Base-by-base conservation (phyloP, 2,329 filamentous ascomycete genomes). In the Daldinia sp. region DNA sequence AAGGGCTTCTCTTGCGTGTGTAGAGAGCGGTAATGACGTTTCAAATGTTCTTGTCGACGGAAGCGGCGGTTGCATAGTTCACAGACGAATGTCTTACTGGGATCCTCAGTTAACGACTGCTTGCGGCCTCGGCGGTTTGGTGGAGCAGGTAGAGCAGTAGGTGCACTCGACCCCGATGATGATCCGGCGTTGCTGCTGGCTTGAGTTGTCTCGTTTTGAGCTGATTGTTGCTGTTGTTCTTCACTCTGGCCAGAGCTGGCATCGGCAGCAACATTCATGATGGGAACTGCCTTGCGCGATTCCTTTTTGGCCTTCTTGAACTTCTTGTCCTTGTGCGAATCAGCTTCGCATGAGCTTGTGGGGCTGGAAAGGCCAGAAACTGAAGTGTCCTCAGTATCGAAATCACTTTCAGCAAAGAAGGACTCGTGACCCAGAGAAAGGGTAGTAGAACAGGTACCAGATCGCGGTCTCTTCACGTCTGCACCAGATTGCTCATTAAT, bases 1-100 rank as follows among this genome's bases (percentile, higher is more conserved):
- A 98, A 99, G 4, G 95, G 95, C 88, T 98, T 99, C 77, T 98
- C 95, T 75, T 96, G 90, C 1, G 95, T 99, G 84, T 99, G 95
- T 48, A 99, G 92, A 61, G 95, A 98, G 71, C 95, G 90, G 84
- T 97, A 97, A 83, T 99, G 95, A 67, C 95, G 92, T 88, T 99
- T 99, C 63, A 99, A 87, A 76, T 99, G 95, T 79, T 99, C 95
- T 80, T 99, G 95, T 66, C 95, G 92, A 66, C 95, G 91, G 90
- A 99, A 99, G 64, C 95, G 92, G 68, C 95, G 93, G 74, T 93
- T 94, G 89, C 95, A 99, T 19, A 97, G 86, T 58, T 94, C 93
- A 82, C 95, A 99, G 63, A 97, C 92, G 68, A 98, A 99, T 0
- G 94, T 97, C 89, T 99, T 99, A 74, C 93, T 96, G 1, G 95